Evolutionary conservation across 1,284 basidiomycete genomes (phyloP).

Genomic region (Pseudomicrostroma phylloplanum): DNA sequence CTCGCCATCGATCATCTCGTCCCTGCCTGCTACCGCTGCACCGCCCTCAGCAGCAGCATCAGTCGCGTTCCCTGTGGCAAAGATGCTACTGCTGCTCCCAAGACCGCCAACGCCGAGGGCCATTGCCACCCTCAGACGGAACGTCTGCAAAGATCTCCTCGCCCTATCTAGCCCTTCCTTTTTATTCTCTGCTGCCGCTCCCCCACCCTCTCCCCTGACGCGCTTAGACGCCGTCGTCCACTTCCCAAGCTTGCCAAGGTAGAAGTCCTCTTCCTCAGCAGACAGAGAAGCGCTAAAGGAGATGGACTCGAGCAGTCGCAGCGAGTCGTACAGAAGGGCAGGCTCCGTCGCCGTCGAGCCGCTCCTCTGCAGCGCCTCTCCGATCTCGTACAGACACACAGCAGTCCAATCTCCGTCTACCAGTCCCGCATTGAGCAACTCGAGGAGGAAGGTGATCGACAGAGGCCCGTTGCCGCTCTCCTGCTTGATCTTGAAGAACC

Average conservation of each 20-base stretch:
- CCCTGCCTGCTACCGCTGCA: too few relatives aligned
- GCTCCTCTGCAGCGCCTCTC: background rate
- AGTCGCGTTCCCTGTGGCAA: background rate
- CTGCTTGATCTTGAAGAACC: background rate
- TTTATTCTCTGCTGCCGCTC: background rate
- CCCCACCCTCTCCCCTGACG: background rate
- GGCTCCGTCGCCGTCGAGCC: background rate
- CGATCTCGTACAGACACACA: slow-evolving; percentile 4
- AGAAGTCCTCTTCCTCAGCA: background rate
- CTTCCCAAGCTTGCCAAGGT: background rate
- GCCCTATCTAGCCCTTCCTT: background rate
- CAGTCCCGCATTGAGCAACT: slow-evolving; percentile 4
- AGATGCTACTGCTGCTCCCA: background rate
- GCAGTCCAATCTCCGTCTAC: slow-evolving; percentile 1
- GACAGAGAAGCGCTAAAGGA: background rate
- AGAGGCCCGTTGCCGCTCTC: background rate
- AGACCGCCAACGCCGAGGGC: slow-evolving; percentile 2
- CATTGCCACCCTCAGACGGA: background rate
- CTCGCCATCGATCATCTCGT: too few relatives aligned
- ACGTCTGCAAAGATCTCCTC: background rate
- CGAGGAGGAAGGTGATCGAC: background rate
- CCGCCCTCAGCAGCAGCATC: background rate
- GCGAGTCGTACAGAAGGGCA: background rate
- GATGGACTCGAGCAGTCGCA: slow-evolving; percentile 1
- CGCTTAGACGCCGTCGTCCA: background rate